Evolutionary conservation across 179 eudicot genomes (phyloP), one percentile per base, ranked within the genome.

Genomic region (Silene coronaria): DNA sequence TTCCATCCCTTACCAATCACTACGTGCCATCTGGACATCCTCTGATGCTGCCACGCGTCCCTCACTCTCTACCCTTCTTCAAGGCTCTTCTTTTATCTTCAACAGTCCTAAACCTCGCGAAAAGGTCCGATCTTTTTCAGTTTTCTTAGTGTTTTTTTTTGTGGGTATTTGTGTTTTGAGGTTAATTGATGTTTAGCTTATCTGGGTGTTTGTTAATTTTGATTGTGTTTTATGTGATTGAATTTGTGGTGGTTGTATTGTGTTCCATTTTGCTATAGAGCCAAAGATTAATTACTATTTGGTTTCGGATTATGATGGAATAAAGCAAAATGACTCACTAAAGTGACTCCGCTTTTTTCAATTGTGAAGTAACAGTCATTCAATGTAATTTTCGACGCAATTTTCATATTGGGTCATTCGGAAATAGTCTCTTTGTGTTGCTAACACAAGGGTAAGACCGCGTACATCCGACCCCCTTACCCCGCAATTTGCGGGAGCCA

Each of bases 31-130:
- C 71, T 93, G 98, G 98, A 75, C 71, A 14, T 78, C 85, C 2
- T 80, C 91, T 77, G 79, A 86, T 67, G 85, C 87, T 22, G 58
- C 75, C 17, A 79, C 85, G 65, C 82, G 95, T 51, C 91, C 96
- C 38, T 74, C 84, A 11, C 77, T 93, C 6, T 62, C 70, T 23
- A 2, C 65, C 46, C 86, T 93, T 4, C 82, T 91, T 23, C 83
- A 82, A 19, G 91, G 86, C 16, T 87, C 93, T 27, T 68, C 64
- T 4, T 87, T 93, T 73, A 23, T 93, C 66, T 85, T 91, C 46
- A 73, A 75, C 48, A 86, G 87, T 82, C 98, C 98, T 55, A 86
- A 89, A 77, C 96, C 98, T 3, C 82, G 97, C 30, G 86, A 89
- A 75, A 91, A 91, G 95, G 97, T 81, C 34, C 28, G 2, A 21